Evolutionary conservation across 257 asterid genomes (phyloP), one percentile per base, ranked within the genome.

Genomic region (Solanum medicagineum): DNA sequence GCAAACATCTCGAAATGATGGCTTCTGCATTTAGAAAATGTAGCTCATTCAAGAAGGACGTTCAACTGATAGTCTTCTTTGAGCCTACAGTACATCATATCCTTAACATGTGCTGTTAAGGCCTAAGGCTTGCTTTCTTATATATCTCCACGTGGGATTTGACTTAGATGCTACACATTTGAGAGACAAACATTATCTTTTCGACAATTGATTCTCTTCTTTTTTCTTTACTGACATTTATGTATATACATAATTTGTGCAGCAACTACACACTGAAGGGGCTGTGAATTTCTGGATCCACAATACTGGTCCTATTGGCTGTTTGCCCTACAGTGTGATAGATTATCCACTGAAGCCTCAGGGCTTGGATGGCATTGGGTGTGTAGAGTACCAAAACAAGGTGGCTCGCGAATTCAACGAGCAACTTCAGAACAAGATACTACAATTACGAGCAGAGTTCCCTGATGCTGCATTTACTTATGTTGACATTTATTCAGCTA

Each of bases 281-380:
- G 94, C 93, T 3, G 86, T 88, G 73, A 87, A 89, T 71, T 90
- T 92, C 10, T 90, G 93, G 94, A 84, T 92, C 57, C 94, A 92
- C 45, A 92, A 90, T 87, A 92, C 90, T 10, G 92, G 94, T 5
- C 94, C 94, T 11, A 62, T 92, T n/a, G 94, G 94, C 32, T 92
- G 93, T 77, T 83, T 90, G 42, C 93, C 94, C 3, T 14, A 8
- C 10, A 83, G 83, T 65, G 84, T 85, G 75, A 88, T 85, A 77
- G 53, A 87, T 84, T 87, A 84, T 85, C 86, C 22, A 75, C n/a
- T 15, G 63, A 89, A 84, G 81, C 90, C 83, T 83, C 86, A 60
- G 66, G 75, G 83, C 20, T 36, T 89, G 71, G 94, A 90, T 80
- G 53, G 53, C 9, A 40, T 47, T 19, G 89, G 90, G 20, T 92